Percentiles rank a stretch among this genome's conserved stretches.
Evolutionary conservation across 495 filamentous ascomycete species (phyloP).

Genomic region (Hypoxylon fuscum): DNA sequence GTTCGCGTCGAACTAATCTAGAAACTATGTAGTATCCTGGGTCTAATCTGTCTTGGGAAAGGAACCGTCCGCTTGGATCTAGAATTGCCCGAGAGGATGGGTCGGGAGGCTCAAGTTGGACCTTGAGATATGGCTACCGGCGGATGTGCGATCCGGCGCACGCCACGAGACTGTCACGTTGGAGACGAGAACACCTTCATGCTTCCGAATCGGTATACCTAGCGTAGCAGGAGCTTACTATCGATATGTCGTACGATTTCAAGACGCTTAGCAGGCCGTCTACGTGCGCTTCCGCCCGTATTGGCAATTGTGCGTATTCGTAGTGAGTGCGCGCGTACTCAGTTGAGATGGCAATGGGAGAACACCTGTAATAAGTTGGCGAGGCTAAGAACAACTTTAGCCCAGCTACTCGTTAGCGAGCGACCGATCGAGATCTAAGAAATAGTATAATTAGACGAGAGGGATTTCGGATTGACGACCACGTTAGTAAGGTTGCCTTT

Average conservation of each 20-base stretch:
- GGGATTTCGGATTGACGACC: no score
- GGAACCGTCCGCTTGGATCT: slow-evolving; percentile 24
- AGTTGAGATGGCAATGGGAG: no score
- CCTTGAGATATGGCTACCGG: no score
- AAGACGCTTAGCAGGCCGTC: neutral
- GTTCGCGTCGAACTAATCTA: slow-evolving; percentile 14
- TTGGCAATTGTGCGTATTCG: neutral
- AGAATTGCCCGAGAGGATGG: slow-evolving; percentile 18
- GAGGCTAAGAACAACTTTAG: no score
- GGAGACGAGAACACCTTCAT: no score
- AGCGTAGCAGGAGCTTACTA: neutral
- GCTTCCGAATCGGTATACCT: neutral
- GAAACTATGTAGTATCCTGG: no score
- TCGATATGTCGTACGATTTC: slow-evolving; percentile 23
- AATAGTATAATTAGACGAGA: no score
- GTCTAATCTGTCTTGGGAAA: slow-evolving; percentile 15
- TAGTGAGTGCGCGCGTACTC: no score
- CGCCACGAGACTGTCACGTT: neutral
- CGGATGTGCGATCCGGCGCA: slow-evolving; percentile 20
- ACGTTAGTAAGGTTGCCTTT: no score
- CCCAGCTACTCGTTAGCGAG: neutral
- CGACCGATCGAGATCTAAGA: neutral
- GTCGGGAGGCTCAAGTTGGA: slow-evolving; percentile 4
- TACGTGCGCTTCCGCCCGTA: neutral
- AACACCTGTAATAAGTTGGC: no score